These are phyloP conservation scores for Schizophyllum amplum DNA, from an alignment of 1,284 basidiomycete species.

Conservation along the genomic window DNA sequence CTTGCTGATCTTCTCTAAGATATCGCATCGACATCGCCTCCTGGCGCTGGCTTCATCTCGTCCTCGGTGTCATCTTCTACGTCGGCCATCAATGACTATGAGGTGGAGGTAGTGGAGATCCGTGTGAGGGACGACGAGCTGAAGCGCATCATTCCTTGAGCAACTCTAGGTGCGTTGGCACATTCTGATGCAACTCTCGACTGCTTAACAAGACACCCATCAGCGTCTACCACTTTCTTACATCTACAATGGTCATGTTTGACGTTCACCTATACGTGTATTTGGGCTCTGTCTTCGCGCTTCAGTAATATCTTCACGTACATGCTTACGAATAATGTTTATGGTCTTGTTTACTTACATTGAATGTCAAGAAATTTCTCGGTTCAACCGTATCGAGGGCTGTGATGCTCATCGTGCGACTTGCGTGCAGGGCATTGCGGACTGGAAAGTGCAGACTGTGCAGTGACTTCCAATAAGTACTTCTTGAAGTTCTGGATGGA, in stretches of 20 bases:
- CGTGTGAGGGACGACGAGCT: slow-evolving; percentile 70
- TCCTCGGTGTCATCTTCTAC: slow-evolving; percentile 61
- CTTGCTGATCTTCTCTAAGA: slow-evolving; percentile 33
- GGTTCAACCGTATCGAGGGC: no score
- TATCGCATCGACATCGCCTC: slow-evolving; percentile 73
- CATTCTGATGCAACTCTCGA: slow-evolving; percentile 3
- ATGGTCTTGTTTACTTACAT: not conserved
- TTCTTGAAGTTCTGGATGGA: no score
- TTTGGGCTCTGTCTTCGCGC: not conserved
- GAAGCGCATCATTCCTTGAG: slow-evolving; percentile 64
- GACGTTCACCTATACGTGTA: not conserved
- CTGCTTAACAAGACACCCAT: slow-evolving; percentile 3
- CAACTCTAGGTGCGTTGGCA: slow-evolving; percentile 1
- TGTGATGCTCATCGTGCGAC: no score
- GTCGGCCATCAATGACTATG: slow-evolving; percentile 59
- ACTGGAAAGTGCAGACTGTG: no score
- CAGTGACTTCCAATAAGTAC: no score
- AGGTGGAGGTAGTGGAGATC: slow-evolving; percentile 80
- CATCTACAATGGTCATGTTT: no score
- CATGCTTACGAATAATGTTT: not conserved
- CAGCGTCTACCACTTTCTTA: not conserved
- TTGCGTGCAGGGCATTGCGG: no score
- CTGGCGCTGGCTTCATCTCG: slow-evolving; percentile 55
- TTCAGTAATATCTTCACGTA: not conserved
- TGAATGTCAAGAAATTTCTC: not conserved